A percentile compares a stretch with the other conserved stretches of the same genome.
phyloP scores from a whole-genome alignment of 75 land plant species.

The Picea glauca region DNA sequence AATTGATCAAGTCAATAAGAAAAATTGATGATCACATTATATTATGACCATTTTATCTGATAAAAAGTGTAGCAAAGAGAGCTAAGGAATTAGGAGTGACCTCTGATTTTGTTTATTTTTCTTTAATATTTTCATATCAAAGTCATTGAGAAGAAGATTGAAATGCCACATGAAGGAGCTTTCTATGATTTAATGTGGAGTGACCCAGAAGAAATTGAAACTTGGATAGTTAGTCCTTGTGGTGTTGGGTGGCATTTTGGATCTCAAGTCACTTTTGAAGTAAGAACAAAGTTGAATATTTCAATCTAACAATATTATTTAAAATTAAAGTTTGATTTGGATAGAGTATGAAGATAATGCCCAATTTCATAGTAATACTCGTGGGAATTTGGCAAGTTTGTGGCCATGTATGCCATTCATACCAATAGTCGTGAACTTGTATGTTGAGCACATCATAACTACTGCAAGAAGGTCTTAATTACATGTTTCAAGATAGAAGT shows the following conservation, averaged over 20 bases:
- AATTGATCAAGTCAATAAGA: constrained; percentile 79
- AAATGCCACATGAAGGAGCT: constrained; percentile 99
- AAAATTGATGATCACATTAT: not conserved
- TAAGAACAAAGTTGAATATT: constrained; percentile 15
- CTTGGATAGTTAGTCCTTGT: constrained; percentile 98
- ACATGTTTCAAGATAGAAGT: constrained; percentile 99
- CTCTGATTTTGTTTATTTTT: not conserved
- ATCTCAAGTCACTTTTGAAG: constrained; percentile 95
- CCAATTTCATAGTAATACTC: not conserved
- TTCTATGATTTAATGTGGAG: constrained; percentile 99
- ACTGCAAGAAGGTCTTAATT: constrained; percentile 98
- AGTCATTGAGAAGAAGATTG: constrained; percentile 92
- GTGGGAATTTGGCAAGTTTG: not conserved
- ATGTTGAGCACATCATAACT: constrained; percentile 96
- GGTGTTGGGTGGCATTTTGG: constrained; percentile 99
- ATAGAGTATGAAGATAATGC: not conserved
- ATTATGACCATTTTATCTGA: not conserved
- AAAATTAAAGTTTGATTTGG: not conserved
- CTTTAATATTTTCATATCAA: constrained; percentile 59
- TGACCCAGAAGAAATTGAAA: constrained; percentile 99
- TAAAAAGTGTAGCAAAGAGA: too few relatives aligned
- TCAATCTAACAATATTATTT: not conserved
- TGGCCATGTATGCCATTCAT: constrained; percentile 34
- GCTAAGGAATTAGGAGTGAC: not conserved
- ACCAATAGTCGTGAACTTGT: constrained; percentile 95